A percentile compares a stretch with the other conserved stretches of the same genome.
These are phyloP conservation scores for Naematelia aurantialba DNA, from an alignment of 768 basidiomycete species.

Conservation along the genomic window DNA sequence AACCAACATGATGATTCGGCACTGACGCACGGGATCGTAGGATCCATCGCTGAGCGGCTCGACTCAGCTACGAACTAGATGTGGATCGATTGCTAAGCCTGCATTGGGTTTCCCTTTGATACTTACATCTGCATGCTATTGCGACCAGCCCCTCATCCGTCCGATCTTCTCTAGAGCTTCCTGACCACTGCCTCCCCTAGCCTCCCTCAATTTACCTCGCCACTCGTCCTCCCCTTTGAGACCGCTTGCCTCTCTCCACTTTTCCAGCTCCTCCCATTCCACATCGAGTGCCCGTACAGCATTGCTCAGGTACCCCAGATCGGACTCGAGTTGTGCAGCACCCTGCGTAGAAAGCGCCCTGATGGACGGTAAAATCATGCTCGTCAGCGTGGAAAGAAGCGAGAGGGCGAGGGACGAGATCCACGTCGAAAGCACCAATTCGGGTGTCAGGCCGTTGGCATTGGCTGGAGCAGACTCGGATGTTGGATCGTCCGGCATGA, in stretches of 20 bases:
- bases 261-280: slow-evolving; percentile 71
- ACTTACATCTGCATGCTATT: neutral
- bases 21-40: too few relatives aligned
- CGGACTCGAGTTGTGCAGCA: slow-evolving; percentile 76
- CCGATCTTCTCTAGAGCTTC: slow-evolving; percentile 19
- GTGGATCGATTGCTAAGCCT: too few relatives aligned
- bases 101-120: neutral
- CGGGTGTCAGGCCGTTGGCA: slow-evolving; percentile 58
- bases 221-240: slow-evolving; percentile 56
- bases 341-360: slow-evolving; percentile 61
- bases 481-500: neutral
- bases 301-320: slow-evolving; percentile 84
- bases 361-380: slow-evolving; percentile 68
- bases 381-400: slow-evolving; percentile 69
- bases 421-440: slow-evolving; percentile 84
- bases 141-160: slow-evolving; percentile 24
- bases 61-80: too few relatives aligned
- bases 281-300: slow-evolving; percentile 88
- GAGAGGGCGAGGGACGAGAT: slow-evolving; percentile 81
- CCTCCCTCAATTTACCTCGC: slow-evolving; percentile 24
- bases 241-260: slow-evolving; percentile 70
- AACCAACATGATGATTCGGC: too few relatives aligned
- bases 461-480: slow-evolving; percentile 55
- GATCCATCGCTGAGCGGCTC: too few relatives aligned
- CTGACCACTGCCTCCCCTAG: slow-evolving; percentile 8